A percentile compares a stretch with the other conserved stretches of the same genome.
Conservation (phyloP, 176 grass and related monocot species). For the Rhynchospora tenuis region DNA sequence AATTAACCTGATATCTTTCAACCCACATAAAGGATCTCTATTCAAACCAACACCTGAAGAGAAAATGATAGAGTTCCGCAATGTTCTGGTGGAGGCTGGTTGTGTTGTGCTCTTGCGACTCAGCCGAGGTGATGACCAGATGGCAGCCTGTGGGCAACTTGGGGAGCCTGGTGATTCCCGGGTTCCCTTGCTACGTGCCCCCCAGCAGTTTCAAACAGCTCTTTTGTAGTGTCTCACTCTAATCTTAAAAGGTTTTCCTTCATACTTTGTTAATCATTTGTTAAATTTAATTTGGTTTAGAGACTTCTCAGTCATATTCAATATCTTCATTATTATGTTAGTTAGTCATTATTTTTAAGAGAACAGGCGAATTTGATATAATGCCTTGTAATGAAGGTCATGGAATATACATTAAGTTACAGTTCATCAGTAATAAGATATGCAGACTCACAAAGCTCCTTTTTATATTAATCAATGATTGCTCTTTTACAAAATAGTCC, state of each 20-base stretch:
- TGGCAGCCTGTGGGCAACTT: constrained; percentile 78
- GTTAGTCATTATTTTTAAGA: neutral
- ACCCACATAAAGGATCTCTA: constrained; percentile 67
- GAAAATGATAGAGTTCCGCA: constrained; percentile 85
- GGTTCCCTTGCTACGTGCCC: constrained; percentile 66
- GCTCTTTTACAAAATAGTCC: no score
- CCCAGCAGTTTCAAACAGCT: constrained; percentile 60
- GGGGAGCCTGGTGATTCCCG: constrained; percentile 53
- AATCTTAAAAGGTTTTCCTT: neutral
- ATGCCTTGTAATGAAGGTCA: neutral
- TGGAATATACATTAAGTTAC: neutral
- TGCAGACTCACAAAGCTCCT: no score
- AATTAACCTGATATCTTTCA: constrained; percentile 94
- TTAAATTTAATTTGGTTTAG: neutral
- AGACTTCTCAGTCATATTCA: neutral
- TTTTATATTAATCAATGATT: no score
- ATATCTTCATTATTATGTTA: neutral
- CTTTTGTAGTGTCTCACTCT: constrained; percentile 29
- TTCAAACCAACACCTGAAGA: constrained; percentile 79
- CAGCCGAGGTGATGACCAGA: constrained; percentile 86
- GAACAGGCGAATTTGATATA: neutral
- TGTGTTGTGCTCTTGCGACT: constrained; percentile 57
- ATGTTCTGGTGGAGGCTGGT: constrained; percentile 57
- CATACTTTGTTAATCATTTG: neutral
- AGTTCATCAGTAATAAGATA: no score